A percentile compares a stretch with the other conserved stretches of the same genome.
Evolutionary conservation across 2,329 filamentous ascomycete species (phyloP).

Genomic region (Fusarium chlamydosporum): DNA sequence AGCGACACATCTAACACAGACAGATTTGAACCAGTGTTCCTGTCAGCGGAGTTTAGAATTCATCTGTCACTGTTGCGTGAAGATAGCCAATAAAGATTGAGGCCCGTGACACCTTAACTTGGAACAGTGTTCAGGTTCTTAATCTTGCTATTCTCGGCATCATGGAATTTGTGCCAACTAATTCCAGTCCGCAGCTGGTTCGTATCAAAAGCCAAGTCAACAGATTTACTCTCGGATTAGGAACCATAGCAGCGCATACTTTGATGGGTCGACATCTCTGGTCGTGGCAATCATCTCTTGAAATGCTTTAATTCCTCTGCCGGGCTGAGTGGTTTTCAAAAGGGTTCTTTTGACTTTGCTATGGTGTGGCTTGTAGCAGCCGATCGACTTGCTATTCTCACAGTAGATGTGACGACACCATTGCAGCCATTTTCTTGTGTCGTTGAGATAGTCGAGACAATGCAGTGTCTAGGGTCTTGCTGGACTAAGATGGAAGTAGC

Average conservation of each 20-base stretch:
- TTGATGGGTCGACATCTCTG: slow-evolving; percentile 53
- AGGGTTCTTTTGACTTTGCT: neutral
- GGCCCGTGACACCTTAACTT: slow-evolving; percentile 11
- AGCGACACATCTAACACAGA: no score
- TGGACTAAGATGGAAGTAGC: no score
- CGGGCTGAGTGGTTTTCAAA: neutral
- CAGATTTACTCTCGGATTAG: slow-evolving; percentile 45
- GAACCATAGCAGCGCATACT: slow-evolving; percentile 52
- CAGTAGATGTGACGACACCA: neutral
- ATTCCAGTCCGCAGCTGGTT: slow-evolving; percentile 53
- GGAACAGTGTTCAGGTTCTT: slow-evolving; percentile 16
- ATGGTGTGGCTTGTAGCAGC: neutral
- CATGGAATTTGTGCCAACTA: slow-evolving; percentile 36
- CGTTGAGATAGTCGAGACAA: no score
- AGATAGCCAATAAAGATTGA: slow-evolving; percentile 22
- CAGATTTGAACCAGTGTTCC: no score
- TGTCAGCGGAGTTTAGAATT: no score
- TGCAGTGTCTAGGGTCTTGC: no score
- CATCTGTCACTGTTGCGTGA: no score
- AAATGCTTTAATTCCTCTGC: slow-evolving; percentile 52
- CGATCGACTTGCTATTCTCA: accelerated
- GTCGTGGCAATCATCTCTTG: slow-evolving; percentile 49
- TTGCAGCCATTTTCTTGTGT: no score
- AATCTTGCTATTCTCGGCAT: slow-evolving; percentile 1
- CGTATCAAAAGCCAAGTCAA: slow-evolving; percentile 56